Evolutionary conservation across 176 grass and related monocot genomes (phyloP).

Genomic region (Oryza glumipatula): DNA sequence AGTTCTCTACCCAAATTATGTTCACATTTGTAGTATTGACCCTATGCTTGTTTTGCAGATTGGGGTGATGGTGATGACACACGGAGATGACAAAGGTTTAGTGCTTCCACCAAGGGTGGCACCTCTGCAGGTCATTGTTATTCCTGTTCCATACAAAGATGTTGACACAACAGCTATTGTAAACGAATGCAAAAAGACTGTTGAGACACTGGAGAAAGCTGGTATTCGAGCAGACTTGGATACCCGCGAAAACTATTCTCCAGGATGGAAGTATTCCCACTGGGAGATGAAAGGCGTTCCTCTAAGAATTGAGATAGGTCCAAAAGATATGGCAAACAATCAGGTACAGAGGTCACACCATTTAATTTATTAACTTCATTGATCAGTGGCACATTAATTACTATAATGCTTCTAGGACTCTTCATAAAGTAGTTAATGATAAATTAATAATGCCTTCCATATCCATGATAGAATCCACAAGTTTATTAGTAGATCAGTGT

Average conservation of each 20-base stretch:
- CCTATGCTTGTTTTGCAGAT: slow-evolving; percentile 49
- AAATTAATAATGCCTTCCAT: background rate
- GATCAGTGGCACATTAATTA: background rate
- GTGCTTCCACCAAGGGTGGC: slow-evolving; percentile 93
- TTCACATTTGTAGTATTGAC: slow-evolving; percentile 18
- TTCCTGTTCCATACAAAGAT: slow-evolving; percentile 94
- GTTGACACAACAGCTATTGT: slow-evolving; percentile 83
- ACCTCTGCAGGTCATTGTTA: slow-evolving; percentile 78
- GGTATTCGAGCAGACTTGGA: slow-evolving; percentile 72
- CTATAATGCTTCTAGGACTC: slow-evolving; percentile 7
- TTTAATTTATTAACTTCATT: slow-evolving; percentile 18
- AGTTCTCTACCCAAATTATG: slow-evolving; percentile 10
- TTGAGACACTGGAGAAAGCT: slow-evolving; percentile 54
- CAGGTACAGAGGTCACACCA: slow-evolving; percentile 57
- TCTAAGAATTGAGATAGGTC: slow-evolving; percentile 96
- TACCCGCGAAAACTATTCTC: slow-evolving; percentile 88
- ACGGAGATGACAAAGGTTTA: slow-evolving; percentile 96
- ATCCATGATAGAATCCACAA: background rate
- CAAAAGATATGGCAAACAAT: slow-evolving; percentile 88
- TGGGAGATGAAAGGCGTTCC: slow-evolving; percentile 99
- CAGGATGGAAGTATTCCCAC: slow-evolving; percentile 96
- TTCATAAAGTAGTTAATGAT: background rate
- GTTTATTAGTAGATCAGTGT: background rate
- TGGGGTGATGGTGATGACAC: slow-evolving; percentile 94
- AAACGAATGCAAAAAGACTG: slow-evolving; percentile 68